Percentiles rank a stretch among this genome's conserved stretches.
These are phyloP conservation scores for Salvia hispanica DNA, from an alignment of 257 asterid species.

Conservation along the genomic window DNA sequence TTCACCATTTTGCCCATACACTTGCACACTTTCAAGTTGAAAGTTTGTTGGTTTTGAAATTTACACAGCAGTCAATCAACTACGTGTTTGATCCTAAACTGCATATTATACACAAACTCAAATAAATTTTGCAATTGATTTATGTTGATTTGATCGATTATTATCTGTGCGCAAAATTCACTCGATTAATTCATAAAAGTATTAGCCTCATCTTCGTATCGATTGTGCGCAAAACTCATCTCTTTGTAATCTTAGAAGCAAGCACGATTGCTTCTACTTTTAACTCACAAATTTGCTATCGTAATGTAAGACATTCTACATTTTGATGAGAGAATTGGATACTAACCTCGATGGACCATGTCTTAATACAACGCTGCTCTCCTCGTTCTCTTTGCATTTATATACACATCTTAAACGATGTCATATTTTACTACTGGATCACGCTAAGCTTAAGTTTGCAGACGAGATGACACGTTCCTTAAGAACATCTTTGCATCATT, in stretches of 20 bases:
- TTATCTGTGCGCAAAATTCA: slow-evolving; percentile 12
- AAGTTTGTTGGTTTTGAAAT: neutral
- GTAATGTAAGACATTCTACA: slow-evolving; percentile 19
- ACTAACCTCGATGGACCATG: slow-evolving; percentile 51
- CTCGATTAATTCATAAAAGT: too few species aligned
- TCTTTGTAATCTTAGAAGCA: neutral
- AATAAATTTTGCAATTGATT: neutral
- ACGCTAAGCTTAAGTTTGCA: slow-evolving; percentile 50
- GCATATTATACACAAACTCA: neutral
- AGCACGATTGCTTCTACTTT: neutral
- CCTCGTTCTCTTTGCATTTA: neutral
- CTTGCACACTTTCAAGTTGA: neutral
- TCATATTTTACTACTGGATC: slow-evolving; percentile 41
- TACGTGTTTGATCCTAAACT: neutral
- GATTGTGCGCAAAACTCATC: too few species aligned
- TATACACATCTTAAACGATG: neutral
- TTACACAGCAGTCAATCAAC: neutral
- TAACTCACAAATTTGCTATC: neutral
- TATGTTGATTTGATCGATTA: neutral
- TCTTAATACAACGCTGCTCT: neutral
- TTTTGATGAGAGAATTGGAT: slow-evolving; percentile 55
- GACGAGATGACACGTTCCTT: slow-evolving; percentile 55
- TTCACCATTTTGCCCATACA: too few species aligned
- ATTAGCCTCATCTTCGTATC: too few species aligned
- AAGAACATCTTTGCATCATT: slow-evolving; percentile 35